Evolutionary conservation across 148 eudicot genomes (phyloP).

Genomic region (Rhododendron griersonianum): DNA sequence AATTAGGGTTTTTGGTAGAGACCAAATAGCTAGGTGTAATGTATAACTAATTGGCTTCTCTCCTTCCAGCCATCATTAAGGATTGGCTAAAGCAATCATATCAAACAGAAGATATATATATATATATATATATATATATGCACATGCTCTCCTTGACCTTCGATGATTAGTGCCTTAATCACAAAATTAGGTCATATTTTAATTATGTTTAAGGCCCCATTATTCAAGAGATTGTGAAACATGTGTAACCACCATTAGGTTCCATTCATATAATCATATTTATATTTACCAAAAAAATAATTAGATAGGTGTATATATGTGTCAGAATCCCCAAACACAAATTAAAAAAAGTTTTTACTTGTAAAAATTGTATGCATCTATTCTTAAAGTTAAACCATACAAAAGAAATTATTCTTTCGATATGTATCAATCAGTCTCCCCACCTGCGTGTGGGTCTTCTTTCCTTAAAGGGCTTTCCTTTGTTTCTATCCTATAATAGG

Average conservation of each 20-base stretch:
- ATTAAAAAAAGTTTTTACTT: not conserved
- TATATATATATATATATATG: not conserved
- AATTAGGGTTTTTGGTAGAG: not conserved
- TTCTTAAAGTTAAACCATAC: too few species aligned
- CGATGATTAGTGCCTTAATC: not conserved
- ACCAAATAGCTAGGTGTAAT: not conserved
- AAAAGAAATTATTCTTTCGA: too few species aligned
- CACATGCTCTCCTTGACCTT: constrained; percentile 6
- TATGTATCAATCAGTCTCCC: too few species aligned
- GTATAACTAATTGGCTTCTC: not conserved
- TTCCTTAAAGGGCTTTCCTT: too few species aligned
- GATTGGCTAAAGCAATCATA: not conserved
- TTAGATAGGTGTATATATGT: not conserved
- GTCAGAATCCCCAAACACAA: not conserved
- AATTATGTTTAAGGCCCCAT: not conserved
- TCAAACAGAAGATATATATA: not conserved
- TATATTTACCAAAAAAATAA: too few species aligned
- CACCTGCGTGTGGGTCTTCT: too few species aligned
- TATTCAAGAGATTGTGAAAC: not conserved
- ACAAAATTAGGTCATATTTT: not conserved
- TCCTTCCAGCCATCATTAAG: not conserved
- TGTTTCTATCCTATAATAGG: too few species aligned
- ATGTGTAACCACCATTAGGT: not conserved
- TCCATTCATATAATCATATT: not conserved
- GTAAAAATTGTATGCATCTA: not conserved